These are phyloP conservation scores for Brassica carinata DNA, from an alignment of 345 rosid species.

Conservation along the genomic window DNA sequence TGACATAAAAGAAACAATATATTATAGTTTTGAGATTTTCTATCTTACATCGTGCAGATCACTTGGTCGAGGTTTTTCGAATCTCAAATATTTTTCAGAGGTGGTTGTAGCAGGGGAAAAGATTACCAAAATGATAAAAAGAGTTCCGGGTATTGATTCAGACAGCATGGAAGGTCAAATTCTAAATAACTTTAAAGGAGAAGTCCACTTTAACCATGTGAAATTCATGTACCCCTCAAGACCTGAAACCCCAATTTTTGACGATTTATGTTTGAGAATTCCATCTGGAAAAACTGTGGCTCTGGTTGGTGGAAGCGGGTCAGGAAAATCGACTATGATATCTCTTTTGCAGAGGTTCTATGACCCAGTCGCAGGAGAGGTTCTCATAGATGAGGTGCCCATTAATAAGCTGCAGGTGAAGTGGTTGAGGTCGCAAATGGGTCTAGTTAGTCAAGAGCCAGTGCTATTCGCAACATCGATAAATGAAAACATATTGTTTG, in stretches of 20 bases:
- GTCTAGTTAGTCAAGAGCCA: conserved; percentile 92
- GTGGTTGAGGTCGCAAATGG: conserved; percentile 81
- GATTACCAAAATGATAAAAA: conserved; percentile 65
- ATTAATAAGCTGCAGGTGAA: conserved; percentile 66
- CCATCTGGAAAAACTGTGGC: conserved; percentile 93
- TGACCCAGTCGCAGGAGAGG: conserved; percentile 74
- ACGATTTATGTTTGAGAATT: conserved; percentile 66
- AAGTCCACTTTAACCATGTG: conserved; percentile 76
- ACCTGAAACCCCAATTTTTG: conserved; percentile 71
- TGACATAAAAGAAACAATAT: conserved; percentile 37
- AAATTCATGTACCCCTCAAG: conserved; percentile 83
- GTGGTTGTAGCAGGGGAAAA: conserved; percentile 69
- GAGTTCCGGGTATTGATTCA: conserved; percentile 70
- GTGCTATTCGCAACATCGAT: conserved; percentile 80
- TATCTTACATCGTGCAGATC: conserved; percentile 71
- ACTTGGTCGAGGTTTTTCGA: conserved; percentile 61
- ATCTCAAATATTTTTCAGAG: conserved; percentile 72
- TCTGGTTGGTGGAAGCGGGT: conserved; percentile 86
- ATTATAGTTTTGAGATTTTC: conserved; percentile 59
- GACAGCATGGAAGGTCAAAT: conserved; percentile 67
- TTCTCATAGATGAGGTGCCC: conserved; percentile 83
- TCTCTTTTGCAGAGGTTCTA: conserved; percentile 83
- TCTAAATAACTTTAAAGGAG: conserved; percentile 68
- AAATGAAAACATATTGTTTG: conserved; percentile 77
- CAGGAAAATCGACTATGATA: conserved; percentile 85